A percentile compares a stretch with the other conserved stretches of the same genome.
Conservation (phyloP, 805 yeast species). For the Teunomyces funiuensis region DNA sequence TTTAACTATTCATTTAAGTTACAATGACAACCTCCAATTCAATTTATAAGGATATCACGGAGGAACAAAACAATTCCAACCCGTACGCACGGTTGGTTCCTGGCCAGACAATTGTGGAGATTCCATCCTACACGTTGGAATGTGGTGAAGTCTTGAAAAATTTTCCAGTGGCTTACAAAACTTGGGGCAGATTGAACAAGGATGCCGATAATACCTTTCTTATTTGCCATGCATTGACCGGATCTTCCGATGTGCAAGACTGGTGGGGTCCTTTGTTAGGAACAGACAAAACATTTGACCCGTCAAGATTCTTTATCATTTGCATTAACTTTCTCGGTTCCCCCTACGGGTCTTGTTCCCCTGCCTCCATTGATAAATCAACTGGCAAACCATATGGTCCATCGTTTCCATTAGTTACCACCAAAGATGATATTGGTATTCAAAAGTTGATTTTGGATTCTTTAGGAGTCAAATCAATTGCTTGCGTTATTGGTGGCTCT, state of each 20-base stretch:
- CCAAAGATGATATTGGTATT: slow-evolving; percentile 86
- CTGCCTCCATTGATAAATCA: slow-evolving; percentile 75
- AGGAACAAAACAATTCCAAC: slow-evolving; percentile 52
- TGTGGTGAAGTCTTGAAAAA: slow-evolving; percentile 71
- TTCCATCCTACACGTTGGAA: slow-evolving; percentile 75
- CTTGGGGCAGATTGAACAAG: slow-evolving; percentile 86
- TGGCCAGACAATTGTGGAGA: slow-evolving; percentile 73
- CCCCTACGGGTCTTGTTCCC: slow-evolving; percentile 95
- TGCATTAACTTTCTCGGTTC: slow-evolving; percentile 94
- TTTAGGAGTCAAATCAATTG: slow-evolving; percentile 74
- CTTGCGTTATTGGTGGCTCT: slow-evolving; percentile 91
- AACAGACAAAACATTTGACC: slow-evolving; percentile 83
- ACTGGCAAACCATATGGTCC: slow-evolving; percentile 86
- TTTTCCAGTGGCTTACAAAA: slow-evolving; percentile 92
- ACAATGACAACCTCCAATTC: slow-evolving; percentile 4
- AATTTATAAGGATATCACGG: slow-evolving; percentile 41
- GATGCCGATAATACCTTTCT: slow-evolving; percentile 74
- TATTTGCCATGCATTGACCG: slow-evolving; percentile 95
- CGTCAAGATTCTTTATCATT: slow-evolving; percentile 77
- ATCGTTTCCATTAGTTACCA: slow-evolving; percentile 88
- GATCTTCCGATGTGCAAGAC: slow-evolving; percentile 91
- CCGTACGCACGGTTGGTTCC: slow-evolving; percentile 68
- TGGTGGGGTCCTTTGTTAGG: slow-evolving; percentile 99
- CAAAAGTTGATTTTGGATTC: slow-evolving; percentile 78
- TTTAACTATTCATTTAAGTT: not conserved